phyloP scores from a whole-genome alignment of 2,329 filamentous ascomycete genomes.

The Teratosphaeria destructans region DNA sequence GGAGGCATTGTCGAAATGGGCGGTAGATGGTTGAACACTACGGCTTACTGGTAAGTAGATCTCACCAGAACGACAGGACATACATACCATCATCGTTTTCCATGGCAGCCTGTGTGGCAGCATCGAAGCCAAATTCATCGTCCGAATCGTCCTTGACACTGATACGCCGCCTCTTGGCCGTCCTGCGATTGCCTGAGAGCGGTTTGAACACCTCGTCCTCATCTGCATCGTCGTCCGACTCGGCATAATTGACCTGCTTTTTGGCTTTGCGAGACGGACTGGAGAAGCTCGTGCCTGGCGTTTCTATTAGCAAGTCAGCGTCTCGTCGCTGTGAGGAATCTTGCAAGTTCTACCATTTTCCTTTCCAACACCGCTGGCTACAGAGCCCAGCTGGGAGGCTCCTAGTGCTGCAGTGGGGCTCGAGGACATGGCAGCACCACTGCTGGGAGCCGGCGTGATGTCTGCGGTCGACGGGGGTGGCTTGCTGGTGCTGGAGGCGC shows the following conservation, averaged over 20 bases:
- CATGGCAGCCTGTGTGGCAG: slow-evolving; percentile 46
- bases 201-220: slow-evolving; percentile 61
- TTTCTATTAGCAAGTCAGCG: slow-evolving; percentile 32
- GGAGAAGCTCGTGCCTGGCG: slow-evolving; percentile 40
- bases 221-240: slow-evolving; percentile 65
- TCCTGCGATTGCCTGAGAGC: slow-evolving; percentile 35
- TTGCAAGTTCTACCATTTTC: slow-evolving; percentile 37
- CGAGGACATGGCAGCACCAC: slow-evolving; percentile 64
- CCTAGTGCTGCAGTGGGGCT: slow-evolving; percentile 46
- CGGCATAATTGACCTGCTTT: slow-evolving; percentile 68
- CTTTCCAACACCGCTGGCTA: slow-evolving; percentile 40
- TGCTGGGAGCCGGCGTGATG: slow-evolving; percentile 69
- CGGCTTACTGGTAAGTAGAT: slow-evolving; percentile 11
- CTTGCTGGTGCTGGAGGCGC: slow-evolving; percentile 16
- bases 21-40: slow-evolving; percentile 9
- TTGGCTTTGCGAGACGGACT: slow-evolving; percentile 71
- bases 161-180: slow-evolving; percentile 50
- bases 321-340: slow-evolving; percentile 19
- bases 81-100: slow-evolving; percentile 51
- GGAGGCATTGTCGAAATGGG: neutral
- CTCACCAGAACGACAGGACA: slow-evolving; percentile 1
- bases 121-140: slow-evolving; percentile 55
- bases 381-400: slow-evolving; percentile 42
- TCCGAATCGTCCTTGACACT: slow-evolving; percentile 50
- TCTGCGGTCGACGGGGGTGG: slow-evolving; percentile 23